Evolutionary conservation across 2,329 filamentous ascomycete genomes (phyloP).

Genomic region (Monilinia vaccinii-corymbosi): DNA sequence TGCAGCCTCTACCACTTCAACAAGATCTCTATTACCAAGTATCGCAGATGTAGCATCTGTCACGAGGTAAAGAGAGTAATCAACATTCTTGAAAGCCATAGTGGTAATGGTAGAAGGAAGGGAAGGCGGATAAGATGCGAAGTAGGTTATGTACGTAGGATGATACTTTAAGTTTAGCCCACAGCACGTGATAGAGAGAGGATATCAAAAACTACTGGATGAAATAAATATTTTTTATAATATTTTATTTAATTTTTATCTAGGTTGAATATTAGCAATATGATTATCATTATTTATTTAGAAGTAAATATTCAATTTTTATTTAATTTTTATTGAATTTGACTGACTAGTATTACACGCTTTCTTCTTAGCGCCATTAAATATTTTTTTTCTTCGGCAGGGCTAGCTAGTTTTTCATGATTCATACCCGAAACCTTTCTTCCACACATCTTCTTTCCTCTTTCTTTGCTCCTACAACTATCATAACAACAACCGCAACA

Average conservation of each 20-base stretch:
- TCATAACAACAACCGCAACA: neutral
- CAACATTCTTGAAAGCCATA: constrained; percentile 39
- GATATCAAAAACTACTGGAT: too few relatives aligned
- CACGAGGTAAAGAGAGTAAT: constrained; percentile 83
- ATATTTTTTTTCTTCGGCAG: neutral
- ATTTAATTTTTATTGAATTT: too few relatives aligned
- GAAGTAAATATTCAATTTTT: too few relatives aligned
- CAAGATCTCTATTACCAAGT: constrained; percentile 61
- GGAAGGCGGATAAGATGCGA: neutral
- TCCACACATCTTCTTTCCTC: constrained; percentile 1
- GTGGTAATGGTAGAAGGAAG: constrained; percentile 1
- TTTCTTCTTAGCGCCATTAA: neutral
- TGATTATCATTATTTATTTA: too few relatives aligned
- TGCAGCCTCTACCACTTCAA: constrained; percentile 64
- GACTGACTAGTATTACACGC: too few relatives aligned
- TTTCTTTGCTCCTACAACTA: neutral
- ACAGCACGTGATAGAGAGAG: too few relatives aligned
- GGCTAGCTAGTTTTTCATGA: neutral
- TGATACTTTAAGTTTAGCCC: too few relatives aligned
- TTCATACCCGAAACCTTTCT: constrained; percentile 2
- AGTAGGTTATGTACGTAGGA: too few relatives aligned
- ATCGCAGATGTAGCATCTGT: constrained; percentile 87
- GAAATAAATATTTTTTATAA: too few relatives aligned
- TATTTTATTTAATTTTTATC: too few relatives aligned
- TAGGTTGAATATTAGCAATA: too few relatives aligned